These are phyloP conservation scores for Lunularia cruciata DNA, from an alignment of 225 moss, liverwort and hornwort species.

Conservation along the genomic window DNA sequence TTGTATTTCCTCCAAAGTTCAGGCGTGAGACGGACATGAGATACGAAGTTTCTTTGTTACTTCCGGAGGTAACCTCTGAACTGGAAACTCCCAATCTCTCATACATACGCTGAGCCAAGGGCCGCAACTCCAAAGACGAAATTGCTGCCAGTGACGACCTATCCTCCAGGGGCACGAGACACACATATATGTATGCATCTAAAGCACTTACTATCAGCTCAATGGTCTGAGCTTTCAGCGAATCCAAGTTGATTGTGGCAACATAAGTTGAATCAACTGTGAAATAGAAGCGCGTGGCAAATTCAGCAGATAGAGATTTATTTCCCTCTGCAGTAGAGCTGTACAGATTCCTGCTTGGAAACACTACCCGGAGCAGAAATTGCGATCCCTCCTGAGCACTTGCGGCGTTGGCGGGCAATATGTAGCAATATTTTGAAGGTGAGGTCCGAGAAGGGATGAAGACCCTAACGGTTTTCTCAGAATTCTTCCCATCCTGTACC, in stretches of 20 bases:
- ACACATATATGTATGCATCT: neutral
- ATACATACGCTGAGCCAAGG: slow-evolving; percentile 1
- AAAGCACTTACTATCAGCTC: slow-evolving; percentile 20
- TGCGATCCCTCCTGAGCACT: neutral
- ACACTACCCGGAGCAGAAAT: slow-evolving; percentile 11
- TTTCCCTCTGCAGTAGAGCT: neutral
- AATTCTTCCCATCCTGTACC: neutral
- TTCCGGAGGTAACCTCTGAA: neutral
- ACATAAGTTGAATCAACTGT: slow-evolving; percentile 7
- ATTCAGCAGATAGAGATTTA: neutral
- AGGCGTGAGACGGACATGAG: neutral
- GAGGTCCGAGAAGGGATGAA: neutral
- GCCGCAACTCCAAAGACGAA: slow-evolving; percentile 26
- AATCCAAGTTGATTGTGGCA: neutral
- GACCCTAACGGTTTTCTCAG: neutral
- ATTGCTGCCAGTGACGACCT: slow-evolving; percentile 24
- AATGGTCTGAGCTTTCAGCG: neutral
- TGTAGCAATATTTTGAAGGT: slow-evolving; percentile 11
- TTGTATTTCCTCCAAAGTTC: slow-evolving; percentile 11
- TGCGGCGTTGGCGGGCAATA: neutral
- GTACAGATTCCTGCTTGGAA: slow-evolving; percentile 4
- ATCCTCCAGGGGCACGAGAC: slow-evolving; percentile 20
- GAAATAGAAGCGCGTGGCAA: neutral
- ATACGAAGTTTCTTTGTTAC: neutral
- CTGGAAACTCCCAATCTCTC: neutral